Base-by-base conservation (phyloP, 352 stramenopile genomes). In the Thalassiosira hispida region DNA sequence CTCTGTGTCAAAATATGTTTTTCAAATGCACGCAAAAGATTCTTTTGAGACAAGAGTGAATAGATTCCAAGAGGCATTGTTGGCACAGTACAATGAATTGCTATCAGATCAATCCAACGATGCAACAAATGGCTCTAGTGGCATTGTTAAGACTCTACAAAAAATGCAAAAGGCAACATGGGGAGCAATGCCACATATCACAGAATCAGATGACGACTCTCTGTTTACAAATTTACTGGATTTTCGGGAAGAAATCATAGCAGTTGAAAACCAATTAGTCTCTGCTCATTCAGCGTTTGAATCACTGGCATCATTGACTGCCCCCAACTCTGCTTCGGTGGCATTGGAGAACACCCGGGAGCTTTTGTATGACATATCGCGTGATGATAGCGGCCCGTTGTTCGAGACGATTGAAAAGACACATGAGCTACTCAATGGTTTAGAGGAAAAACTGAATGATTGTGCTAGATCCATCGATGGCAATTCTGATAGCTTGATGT, bases 341-440 rank as follows among this genome's bases (percentile, higher is more conserved):
- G 80, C 81, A 4, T 47, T 93, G 1, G 84, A 92, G 62, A 80
- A 81, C 29, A 68, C 78, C 12, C 57, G 88, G n/a, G 79, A 90
- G 23, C 61, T 88, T 1, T 63, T 93, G 8, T 84, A 87, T 33
- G 51, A 29, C 46, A 79, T 82, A 1, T 71, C 81, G 8, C 12
- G 40, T 22, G 68, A 80, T 66, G 64, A 84, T 59, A 67, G 42
- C 27, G 63, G 79, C 11, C 61, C 60, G 9, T 22, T 81, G 33
- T 68, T 79, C 38, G 79, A 84, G 20, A 70, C 29, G n/a, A 73
- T 81, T n/a, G 88, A 93, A 67, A 82, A 79, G 59, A 77, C 79
- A 9, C 88, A 93, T 75, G 79, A 92, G 14, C 47, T 91, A 16
- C 70, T 93, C 1, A 93, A 93, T 73, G 51, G 53, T 23, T 69